Evolutionary conservation across 2,329 filamentous ascomycete genomes (phyloP).

Genomic region (Venturiaceae sp.): DNA sequence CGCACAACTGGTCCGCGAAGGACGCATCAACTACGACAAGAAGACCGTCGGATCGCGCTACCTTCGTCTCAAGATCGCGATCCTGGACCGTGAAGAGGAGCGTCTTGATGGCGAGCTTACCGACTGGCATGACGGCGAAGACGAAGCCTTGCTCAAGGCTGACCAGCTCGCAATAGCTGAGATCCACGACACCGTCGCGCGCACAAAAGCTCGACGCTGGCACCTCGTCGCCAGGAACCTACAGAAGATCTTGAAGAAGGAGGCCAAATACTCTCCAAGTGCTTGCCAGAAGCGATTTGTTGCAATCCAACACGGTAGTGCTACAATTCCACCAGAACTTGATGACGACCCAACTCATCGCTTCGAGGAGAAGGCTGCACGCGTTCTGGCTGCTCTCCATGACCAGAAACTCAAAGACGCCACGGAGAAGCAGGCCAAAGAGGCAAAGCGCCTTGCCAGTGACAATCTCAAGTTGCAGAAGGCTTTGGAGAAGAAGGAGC

Average conservation of each 20-base stretch:
- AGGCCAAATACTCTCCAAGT: conserved; percentile 33
- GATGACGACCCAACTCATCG: conserved; percentile 30
- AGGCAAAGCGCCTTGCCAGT: neutral
- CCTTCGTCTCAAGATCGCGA: conserved; percentile 31
- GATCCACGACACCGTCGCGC: conserved; percentile 28
- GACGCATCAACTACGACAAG: conserved; percentile 31
- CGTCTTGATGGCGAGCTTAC: conserved; percentile 35
- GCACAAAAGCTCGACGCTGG: conserved; percentile 34
- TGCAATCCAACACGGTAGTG: conserved; percentile 31
- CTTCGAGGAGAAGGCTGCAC: conserved; percentile 19
- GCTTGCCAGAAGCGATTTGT: conserved; percentile 36
- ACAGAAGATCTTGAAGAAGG: conserved; percentile 23
- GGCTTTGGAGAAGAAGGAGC: neutral
- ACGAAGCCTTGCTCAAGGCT: conserved; percentile 31
- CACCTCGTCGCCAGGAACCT: conserved; percentile 32
- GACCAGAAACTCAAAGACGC: neutral
- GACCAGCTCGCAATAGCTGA: conserved; percentile 32
- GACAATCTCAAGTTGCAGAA: neutral
- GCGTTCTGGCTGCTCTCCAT: conserved; percentile 12
- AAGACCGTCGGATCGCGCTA: conserved; percentile 41
- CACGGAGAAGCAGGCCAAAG: neutral
- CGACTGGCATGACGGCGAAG: conserved; percentile 42
- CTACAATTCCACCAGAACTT: conserved; percentile 32
- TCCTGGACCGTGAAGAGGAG: conserved; percentile 33
- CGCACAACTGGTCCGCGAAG: conserved; percentile 29